A percentile compares a stretch with the other conserved stretches of the same genome.
Conservation (phyloP, 768 basidiomycete species). For the Trametes sanguinea region DNA sequence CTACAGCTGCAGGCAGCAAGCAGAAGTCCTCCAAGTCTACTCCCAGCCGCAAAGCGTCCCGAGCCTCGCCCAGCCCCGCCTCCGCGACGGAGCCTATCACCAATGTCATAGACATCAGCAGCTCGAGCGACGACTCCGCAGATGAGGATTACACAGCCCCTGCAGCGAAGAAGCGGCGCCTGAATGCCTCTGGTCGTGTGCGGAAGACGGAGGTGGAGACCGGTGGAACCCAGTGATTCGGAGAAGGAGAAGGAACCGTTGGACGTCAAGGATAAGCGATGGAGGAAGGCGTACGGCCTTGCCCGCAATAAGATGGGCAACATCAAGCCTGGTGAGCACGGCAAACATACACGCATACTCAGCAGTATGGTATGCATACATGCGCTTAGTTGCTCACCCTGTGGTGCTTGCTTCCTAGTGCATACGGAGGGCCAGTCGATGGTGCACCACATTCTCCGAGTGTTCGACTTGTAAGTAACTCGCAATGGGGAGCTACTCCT, state of each 20-base stretch:
- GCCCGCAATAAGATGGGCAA: slow-evolving; percentile 57
- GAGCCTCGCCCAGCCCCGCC: slow-evolving; percentile 10
- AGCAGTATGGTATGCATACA: neutral
- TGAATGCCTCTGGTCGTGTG: neutral
- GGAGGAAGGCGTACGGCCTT: slow-evolving; percentile 49
- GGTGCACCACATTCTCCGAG: slow-evolving; percentile 71
- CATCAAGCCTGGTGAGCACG: slow-evolving; percentile 57
- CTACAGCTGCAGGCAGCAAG: slow-evolving; percentile 4
- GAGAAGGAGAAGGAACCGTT: slow-evolving; percentile 14
- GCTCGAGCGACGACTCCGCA: slow-evolving; percentile 5
- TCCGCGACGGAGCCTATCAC: slow-evolving; percentile 2
- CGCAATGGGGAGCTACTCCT: neutral
- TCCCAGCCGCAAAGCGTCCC: neutral
- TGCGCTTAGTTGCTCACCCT: no score
- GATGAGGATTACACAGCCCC: neutral
- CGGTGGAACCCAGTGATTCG: neutral
- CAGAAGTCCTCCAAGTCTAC: neutral
- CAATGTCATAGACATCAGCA: slow-evolving; percentile 11
- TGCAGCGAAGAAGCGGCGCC: slow-evolving; percentile 3
- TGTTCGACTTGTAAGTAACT: slow-evolving; percentile 67
- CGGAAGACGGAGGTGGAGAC: neutral
- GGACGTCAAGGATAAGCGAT: slow-evolving; percentile 32
- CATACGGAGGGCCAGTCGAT: slow-evolving; percentile 62
- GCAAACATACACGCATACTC: neutral
- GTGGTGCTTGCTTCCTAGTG: slow-evolving; percentile 45